Evolutionary conservation across 2,329 filamentous ascomycete species (phyloP), one percentile per base, ranked within the genome.

Genomic region (Amauroascus verrucosus): DNA sequence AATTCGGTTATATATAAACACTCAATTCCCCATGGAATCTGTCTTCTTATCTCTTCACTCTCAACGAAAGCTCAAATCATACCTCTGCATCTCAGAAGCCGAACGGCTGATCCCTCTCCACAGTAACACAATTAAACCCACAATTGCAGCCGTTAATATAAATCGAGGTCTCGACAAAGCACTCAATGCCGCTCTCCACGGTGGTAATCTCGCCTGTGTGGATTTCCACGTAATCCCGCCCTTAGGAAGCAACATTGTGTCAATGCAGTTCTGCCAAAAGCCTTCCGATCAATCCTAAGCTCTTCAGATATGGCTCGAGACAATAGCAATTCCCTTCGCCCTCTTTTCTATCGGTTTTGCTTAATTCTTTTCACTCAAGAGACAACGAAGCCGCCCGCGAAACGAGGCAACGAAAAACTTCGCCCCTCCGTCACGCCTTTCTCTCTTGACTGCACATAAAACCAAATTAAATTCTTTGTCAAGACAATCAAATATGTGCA

Each of bases 211-310:
- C 63, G 86, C 78, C 74, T 82, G 86, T 61, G 90, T 85, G 60
- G 87, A 85, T 77, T 95, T 96, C 90, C 91, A 97, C 70, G 83
- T 89, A 65, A 91, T 79, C 68, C 88, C 87, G 69, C 86, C 86
- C 73, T 95, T 95, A 60, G 88, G 86, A 63, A 94, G 82, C 75
- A 96, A 82, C 90, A 96, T 59, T 35, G 47, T 51, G 13, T 26
- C 28, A 18, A 35, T 26, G 37, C 18, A 33, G 30, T 30, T 14
- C 8, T 24, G 11, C 7, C n/a, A 43, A 35, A 33, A 14, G n/a
- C 20, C 14, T 32, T 20, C 11, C 11, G 11, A 20, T 44, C 26
- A 18, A 16, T 5, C 35, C 22, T 13, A 6, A 44, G n/a, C 8
- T 22, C 16, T 28, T 24, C 38, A 16, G 24, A 28, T 43, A 26